Base-by-base conservation (phyloP, 768 basidiomycete genomes). In the Cyathus striatus region DNA sequence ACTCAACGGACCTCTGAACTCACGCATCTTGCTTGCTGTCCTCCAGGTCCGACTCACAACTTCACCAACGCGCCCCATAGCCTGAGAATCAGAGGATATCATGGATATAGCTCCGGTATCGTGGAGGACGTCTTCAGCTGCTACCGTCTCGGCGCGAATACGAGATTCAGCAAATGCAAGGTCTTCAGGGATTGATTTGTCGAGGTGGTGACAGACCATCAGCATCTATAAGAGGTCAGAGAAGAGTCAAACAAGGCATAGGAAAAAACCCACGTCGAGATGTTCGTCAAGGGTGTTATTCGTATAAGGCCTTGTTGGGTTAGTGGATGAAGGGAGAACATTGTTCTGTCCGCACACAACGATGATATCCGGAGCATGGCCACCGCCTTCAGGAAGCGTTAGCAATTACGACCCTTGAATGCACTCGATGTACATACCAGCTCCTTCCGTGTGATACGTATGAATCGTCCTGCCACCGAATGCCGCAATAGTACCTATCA, bases 121-220 rank as follows among this genome's bases (percentile, higher is more conserved):
- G 32, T 95, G 92, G 23, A 96, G 67, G 14, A 98, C 86, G 57
- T 99, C 96, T 61, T 99, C 96, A 1, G 96, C 96, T 0, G 96
- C 96, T 34, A 98, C 86, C 0, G 96, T 99, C 67, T 98, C 95
- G 0, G 81, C 91, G 25, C 96, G 81, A 54, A 99, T 98, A 25
- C 96, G 87, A 6, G 95, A 97, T 50, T 98, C 94, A 3, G 96
- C 95, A 53, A 99, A 99, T 1, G 87, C 80, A 32, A 97, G 73
- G 52, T 99, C 96, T 66, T 99, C 96, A 1, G 86, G 78, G 50
- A 95, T 91, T n/a, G 73, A 77, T 51, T 72, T 80, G 66, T 96
- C 91, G 43, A 99, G 78, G 62, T 99, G 95, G 60, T 99, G 95
- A 61, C 93, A 96, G n/a, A 97, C 93, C 92, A 98, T 97, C 18